Evolutionary conservation across 2,329 filamentous ascomycete species (phyloP), one percentile per base, ranked within the genome.

Genomic region (Ascochyta fabae): DNA sequence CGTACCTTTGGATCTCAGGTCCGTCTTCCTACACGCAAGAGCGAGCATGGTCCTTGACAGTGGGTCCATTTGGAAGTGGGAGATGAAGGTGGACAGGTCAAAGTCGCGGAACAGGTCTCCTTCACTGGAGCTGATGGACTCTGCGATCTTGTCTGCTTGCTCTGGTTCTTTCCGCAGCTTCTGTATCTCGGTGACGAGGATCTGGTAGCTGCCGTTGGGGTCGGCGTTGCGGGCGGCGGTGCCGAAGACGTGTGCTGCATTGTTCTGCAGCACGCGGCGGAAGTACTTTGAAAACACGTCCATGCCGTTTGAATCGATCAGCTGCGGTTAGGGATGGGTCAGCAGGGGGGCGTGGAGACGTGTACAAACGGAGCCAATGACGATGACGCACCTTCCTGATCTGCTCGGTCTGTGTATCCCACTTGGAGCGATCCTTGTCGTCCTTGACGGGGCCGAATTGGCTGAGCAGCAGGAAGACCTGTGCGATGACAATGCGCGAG

Each of bases 251-350:
- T 95, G 89, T 61, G 88, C 82, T 69, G 93, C 92, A 86, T 97
- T 97, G 79, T 89, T 88, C 78, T 89, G 90, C 73, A 99, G 86
- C 75, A 98, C 84, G 78, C 94, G 91, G 77, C 92, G 88, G 79
- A 99, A 96, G 78, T 95, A 97, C 82, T 93, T 96, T 58, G 91
- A 88, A 77, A 93, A 97, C 74, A 97, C 92, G 84, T 99, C 96
- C 94, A 99, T 99, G 74, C 93, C 93, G 92, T 96, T 89, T 71
- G 94, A 93, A 86, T 96, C 89, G 80, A 98, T 89, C 76, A 98
- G 88, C 91, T 96, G 63, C 29, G 48, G 19, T 19, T 19, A 19
- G 19, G 12, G 22, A 36, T 26, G 34, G 29, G 56, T 74, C 53
- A 74, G 68, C 53, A 60, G n/a, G 23, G 45, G 10, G 34, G 23